Evolutionary conservation across 208 protist species (phyloP), one percentile per base, ranked within the genome.

Genomic region (Acanthamoeba divionensis): DNA sequence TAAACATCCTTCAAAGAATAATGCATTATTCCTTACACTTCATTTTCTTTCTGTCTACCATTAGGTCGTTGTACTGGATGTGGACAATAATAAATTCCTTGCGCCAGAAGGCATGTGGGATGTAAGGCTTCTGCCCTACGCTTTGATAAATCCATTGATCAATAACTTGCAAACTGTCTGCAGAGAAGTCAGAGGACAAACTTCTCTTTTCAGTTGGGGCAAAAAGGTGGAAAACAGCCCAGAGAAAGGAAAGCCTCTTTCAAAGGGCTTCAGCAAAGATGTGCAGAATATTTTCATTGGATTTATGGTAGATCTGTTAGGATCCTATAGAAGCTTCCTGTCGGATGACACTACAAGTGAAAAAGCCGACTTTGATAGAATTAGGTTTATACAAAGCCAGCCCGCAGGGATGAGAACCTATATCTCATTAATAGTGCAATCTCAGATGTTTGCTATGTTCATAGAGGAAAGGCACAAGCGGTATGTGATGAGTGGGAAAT

Each of bases 401-500:
- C 75, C 75, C 36, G 31, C 52, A 21, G 48, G 45, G 12, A 57
- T 85, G 75, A 8, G 29, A n/a, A 8, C 75, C 10, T n/a, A 66
- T 26, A 33, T 85, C 52, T 10, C 7, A 15, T 41, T 85, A 6
- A 36, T 85, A 33, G 65, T 55, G 2, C 12, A 85, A 41, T 33
- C 75, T 21, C 75, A 85, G 52, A 8, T 85, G 6, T 85, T 85
- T 63, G 50, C 48, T 15, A 85, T 36, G 36, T 85, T 85, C 52
- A 85, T 85, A 48, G 75, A 85, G 52, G 75, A 85, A 55, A 26
- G 75, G 8, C 50, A 85, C 75, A 57, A 85, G 75, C 75, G 75
- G 47, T 65, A 66, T 31, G 67, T 79, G 24, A 79, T 21, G 10
- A 7, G 45, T 12, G 75, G 75, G 18, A 62, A 63, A 10, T 85